A percentile compares a stretch with the other conserved stretches of the same genome.
Evolutionary conservation across 306 rosid genomes (phyloP).

Genomic region (Mimosa bimucronata): DNA sequence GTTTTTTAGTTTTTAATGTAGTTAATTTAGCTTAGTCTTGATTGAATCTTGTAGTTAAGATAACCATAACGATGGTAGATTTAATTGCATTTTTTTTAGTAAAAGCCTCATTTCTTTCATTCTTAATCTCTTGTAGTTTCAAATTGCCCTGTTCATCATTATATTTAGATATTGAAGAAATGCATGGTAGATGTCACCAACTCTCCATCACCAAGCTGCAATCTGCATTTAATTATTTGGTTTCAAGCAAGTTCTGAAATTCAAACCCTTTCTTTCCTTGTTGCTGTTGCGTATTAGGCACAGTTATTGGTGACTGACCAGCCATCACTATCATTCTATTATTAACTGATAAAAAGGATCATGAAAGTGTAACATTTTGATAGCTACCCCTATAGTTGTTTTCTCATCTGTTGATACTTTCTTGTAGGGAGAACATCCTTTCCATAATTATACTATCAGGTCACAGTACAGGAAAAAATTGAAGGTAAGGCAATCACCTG

Average conservation of each 20-base stretch:
- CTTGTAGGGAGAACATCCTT: constrained; percentile 87
- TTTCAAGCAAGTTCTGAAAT: not conserved
- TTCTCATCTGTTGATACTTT: constrained; percentile 33
- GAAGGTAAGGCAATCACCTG: constrained; percentile 41
- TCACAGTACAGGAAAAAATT: constrained; percentile 68
- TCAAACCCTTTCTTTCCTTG: constrained; percentile 12
- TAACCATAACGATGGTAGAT: not conserved
- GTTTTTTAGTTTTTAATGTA: constrained; percentile 7
- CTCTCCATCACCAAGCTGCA: constrained; percentile 14
- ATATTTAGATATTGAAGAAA: not conserved
- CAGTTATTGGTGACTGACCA: constrained; percentile 7
- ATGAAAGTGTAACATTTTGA: constrained; percentile 8
- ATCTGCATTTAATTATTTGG: not conserved
- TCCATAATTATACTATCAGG: constrained; percentile 91
- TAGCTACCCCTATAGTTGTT: constrained; percentile 6
- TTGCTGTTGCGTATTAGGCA: not conserved
- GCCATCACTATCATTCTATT: not conserved
- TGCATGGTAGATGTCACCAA: not conserved
- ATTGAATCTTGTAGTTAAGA: not conserved
- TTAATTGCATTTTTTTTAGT: not conserved
- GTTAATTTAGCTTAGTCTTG: constrained; percentile 18
- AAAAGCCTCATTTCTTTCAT: not conserved
- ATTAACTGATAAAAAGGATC: constrained; percentile 12
- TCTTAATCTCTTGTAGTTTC: not conserved
- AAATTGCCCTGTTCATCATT: not conserved